phyloP scores from a whole-genome alignment of 2,329 filamentous ascomycete species.

The Penicillium sp. region DNA sequence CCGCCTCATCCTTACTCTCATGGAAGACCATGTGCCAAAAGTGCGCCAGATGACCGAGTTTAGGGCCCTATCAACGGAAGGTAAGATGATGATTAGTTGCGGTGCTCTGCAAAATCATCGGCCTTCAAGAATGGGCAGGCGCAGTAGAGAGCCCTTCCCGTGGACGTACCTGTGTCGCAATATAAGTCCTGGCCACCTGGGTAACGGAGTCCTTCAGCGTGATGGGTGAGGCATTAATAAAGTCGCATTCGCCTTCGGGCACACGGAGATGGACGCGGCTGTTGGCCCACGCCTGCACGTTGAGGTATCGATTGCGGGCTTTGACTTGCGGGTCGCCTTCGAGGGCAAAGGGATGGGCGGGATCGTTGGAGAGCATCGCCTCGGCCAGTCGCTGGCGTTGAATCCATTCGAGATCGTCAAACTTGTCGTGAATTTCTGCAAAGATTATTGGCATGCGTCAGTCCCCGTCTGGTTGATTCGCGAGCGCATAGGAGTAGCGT shows the following conservation, averaged over 20 bases:
- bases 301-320: conserved; percentile 74
- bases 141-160: not conserved
- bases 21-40: conserved; percentile 96
- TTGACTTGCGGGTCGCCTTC: conserved; percentile 52
- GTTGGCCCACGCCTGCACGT: conserved; percentile 83
- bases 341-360: conserved; percentile 53
- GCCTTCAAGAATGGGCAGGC: not conserved
- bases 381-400: conserved; percentile 51
- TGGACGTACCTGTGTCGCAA: conserved; percentile 68
- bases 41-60: conserved; percentile 65
- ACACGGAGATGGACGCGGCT: conserved; percentile 79
- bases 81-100: not conserved
- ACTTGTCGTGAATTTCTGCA: conserved; percentile 54
- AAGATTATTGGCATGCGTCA: conserved; percentile 7
- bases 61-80: conserved; percentile 59
- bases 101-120: not conserved
- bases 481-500: conserved; percentile 3
- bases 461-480: conserved; percentile 11
- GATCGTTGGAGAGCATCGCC: conserved; percentile 40
- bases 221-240: conserved; percentile 77
- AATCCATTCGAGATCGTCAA: conserved; percentile 56
- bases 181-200: conserved; percentile 56
- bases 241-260: conserved; percentile 65
- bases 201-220: conserved; percentile 49
- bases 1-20: conserved; percentile 65